Conservation (phyloP, 306 rosid genomes). For the Prunus persica region Prunus_persica_NCBIv2 NC_034009.1:3250001-3250500, state of each 20-base stretch:
- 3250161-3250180: conserved; percentile 21
- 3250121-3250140: background rate
- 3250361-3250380: too few relatives aligned
- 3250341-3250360: too few relatives aligned
- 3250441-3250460: background rate
- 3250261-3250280: conserved; percentile 51
- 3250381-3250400: too few relatives aligned
- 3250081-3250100: background rate
- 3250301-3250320: background rate
- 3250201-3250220: conserved; percentile 77
- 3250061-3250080: background rate
- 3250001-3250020: too few relatives aligned
- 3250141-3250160: conserved; percentile 47
- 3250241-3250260: conserved; percentile 90
- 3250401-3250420: too few relatives aligned
- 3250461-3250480: too few relatives aligned
- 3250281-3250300: background rate
- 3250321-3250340: too few relatives aligned
- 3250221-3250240: conserved; percentile 64
- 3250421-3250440: background rate
- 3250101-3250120: background rate
- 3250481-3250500: too few relatives aligned
- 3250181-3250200: conserved; percentile 81
- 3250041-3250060: background rate
- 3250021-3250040: background rate